Base-by-base conservation (phyloP, 148 eudicot species). In the Nepenthes gracilis region DNA sequence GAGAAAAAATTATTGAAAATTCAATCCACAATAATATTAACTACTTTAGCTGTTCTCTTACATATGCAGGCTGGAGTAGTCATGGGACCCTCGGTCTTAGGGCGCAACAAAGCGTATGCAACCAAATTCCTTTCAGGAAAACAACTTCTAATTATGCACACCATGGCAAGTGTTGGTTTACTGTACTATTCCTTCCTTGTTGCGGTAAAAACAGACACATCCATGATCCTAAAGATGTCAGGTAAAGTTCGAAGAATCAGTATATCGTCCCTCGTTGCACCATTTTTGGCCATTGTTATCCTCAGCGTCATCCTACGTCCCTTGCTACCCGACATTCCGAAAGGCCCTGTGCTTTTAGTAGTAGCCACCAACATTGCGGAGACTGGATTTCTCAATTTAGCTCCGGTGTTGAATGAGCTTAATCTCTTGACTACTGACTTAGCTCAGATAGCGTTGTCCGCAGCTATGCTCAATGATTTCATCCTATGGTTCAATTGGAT, bases 361-460 rank as follows among this genome's bases (percentile, higher is more conserved):
- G 13, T 58, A 13, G 15, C 60, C 54, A 37, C 53, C 36, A 58
- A 67, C 47, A 35, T 36, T 45, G 59, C 76, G 7, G 14, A 54
- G 11, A 58, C 76, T 23, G 48, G 56, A 47, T 57, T 63, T 32
- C 38, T 47, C 7, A 67, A 64, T 13, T 40, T 73, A 4, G 65
- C 64, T 33, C 64, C 76, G 8, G 32, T 54, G 4, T 33, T 73
- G 35, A 57, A 73, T 9, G 72, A 73, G 9, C 56, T 63, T 1
- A 54, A 67, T 38, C 72, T 73, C 1, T 54, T 73, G 5, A 73
- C 68, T 12, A 58, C 68, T 1, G 68, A 67, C 50, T 2, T 73
- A 33, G 72, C 64, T 2, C 76, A 67, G 13, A 68, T 73, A 9
- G 52, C 72, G 12, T 10, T 73, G 49, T 58, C 76, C 36, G 35